Base-by-base conservation (phyloP, 495 filamentous ascomycete genomes). In the Penicillium riverlandense region DNA sequence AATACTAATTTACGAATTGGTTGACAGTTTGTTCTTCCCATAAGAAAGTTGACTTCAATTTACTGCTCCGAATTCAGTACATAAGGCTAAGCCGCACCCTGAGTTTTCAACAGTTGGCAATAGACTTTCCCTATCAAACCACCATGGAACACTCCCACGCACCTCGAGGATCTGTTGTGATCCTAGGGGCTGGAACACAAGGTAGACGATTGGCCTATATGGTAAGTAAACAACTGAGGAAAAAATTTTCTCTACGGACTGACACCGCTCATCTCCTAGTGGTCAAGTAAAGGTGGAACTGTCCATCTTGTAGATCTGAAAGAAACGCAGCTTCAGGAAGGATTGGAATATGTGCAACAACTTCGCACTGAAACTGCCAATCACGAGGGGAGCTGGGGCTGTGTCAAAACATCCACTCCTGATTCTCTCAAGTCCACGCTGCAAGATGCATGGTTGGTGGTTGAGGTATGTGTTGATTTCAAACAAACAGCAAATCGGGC, bases 121-220 rank as follows among this genome's bases (percentile, higher is more conserved):
- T 22, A 22, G 22, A 22, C 4, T 22, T 22, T 22, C 6, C 22
- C 22, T 22, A 2, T 22, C 22, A 22, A 22, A 22, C 22, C 22
- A 22, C 22, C 22, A 22, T 22, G 22, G 22, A 22, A 22, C 22
- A 2, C 22, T 22, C 4, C 4, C 2, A 4, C 2, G 22, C 22
- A 22, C 22, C 22, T 22, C 22, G 22, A 11, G 49, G 49, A 12
- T 52, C 49, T 4, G 49, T 52, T 11, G 44, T 52, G 29, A 58
- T 66, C 22, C 41, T 67, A 5, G 66, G 66, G 4, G 66, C 66
- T n/a, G 66, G 66, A 10, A 61, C 56, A 27, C 66, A 70, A 49
- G 66, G 66, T 8, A 46, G 55, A 37, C 45, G 66, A 7, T 54
- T 70, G 6, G 66, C 66, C 11, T 65, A 61, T 35, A 70, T 70